Percentiles rank a stretch among this genome's conserved stretches.
These are phyloP conservation scores for Geopyxis carbonaria DNA, from an alignment of 495 filamentous ascomycete genomes.

Conservation along the genomic window DNA sequence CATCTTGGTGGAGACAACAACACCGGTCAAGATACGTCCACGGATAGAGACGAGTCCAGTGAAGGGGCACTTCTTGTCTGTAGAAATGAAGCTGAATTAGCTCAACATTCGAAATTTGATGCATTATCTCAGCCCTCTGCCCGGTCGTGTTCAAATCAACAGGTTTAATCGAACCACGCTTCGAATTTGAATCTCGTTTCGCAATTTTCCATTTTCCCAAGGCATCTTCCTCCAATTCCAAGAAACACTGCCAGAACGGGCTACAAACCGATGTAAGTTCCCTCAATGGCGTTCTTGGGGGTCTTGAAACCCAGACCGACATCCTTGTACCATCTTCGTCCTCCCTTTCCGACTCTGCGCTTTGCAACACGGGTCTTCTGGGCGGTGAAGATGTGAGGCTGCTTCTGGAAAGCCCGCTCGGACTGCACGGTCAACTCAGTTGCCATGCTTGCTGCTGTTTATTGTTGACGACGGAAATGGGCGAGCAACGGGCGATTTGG, in stretches of 20 bases:
- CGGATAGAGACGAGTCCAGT: constrained; percentile 95
- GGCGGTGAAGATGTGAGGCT: constrained; percentile 99
- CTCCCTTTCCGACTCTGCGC: constrained; percentile 62
- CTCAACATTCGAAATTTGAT: not conserved
- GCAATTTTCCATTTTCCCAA: not conserved
- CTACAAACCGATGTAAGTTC: constrained; percentile 91
- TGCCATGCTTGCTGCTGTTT: constrained; percentile 79
- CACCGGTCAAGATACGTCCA: constrained; percentile 98
- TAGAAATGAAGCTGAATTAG: constrained; percentile 12
- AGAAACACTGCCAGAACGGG: constrained; percentile 2
- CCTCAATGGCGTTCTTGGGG: constrained; percentile 93
- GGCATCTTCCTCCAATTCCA: not conserved
- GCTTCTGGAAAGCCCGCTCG: constrained; percentile 97
- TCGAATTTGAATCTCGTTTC: not conserved
- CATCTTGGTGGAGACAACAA: constrained; percentile 98
- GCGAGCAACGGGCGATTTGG: too few species aligned
- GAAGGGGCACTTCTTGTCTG: constrained; percentile 99
- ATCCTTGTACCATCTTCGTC: constrained; percentile 98
- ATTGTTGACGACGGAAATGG: too few species aligned
- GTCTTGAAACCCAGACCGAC: constrained; percentile 97
- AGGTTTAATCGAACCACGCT: too few species aligned
- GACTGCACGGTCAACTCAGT: constrained; percentile 96
- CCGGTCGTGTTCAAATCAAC: not conserved
- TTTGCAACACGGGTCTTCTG: constrained; percentile 70
- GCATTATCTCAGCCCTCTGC: not conserved